These are phyloP conservation scores for Fusarium chuoi DNA, from an alignment of 2,329 filamentous ascomycete species.

Conservation along the genomic window DNA sequence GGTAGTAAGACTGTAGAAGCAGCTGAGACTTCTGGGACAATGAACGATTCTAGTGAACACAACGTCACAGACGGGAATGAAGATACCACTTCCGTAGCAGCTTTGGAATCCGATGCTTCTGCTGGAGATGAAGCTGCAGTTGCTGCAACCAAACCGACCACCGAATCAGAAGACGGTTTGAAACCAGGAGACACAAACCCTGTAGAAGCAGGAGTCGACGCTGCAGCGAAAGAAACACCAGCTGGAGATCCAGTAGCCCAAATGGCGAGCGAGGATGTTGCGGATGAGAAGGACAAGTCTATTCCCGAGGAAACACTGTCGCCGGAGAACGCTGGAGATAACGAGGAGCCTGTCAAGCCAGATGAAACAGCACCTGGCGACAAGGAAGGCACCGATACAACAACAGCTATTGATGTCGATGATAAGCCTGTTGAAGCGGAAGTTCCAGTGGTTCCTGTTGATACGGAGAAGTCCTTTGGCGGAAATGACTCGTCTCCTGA, in stretches of 20 bases:
- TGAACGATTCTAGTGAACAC: slow-evolving; percentile 1
- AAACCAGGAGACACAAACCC: neutral
- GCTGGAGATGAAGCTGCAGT: neutral
- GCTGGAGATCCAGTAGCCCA: neutral
- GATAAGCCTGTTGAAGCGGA: neutral
- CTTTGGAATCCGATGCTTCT: slow-evolving; percentile 1
- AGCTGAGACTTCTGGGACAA: neutral
- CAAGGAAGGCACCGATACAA: neutral
- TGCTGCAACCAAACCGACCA: neutral
- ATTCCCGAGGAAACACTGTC: neutral
- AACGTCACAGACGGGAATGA: neutral
- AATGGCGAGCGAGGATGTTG: neutral
- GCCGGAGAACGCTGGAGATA: neutral
- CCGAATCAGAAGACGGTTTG: neutral
- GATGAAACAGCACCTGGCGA: slow-evolving; percentile 8
- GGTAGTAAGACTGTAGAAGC: neutral
- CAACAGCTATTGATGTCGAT: neutral
- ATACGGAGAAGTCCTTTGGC: neutral
- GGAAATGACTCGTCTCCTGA: neutral
- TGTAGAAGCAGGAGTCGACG: neutral
- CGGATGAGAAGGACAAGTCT: neutral
- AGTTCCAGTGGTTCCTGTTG: neutral
- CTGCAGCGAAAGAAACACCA: neutral
- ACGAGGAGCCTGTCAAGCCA: neutral
- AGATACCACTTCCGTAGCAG: neutral